A percentile compares a stretch with the other conserved stretches of the same genome.
Conservation (phyloP, 352 stramenopile genomes). For the Phytophthora rubi region DNA sequence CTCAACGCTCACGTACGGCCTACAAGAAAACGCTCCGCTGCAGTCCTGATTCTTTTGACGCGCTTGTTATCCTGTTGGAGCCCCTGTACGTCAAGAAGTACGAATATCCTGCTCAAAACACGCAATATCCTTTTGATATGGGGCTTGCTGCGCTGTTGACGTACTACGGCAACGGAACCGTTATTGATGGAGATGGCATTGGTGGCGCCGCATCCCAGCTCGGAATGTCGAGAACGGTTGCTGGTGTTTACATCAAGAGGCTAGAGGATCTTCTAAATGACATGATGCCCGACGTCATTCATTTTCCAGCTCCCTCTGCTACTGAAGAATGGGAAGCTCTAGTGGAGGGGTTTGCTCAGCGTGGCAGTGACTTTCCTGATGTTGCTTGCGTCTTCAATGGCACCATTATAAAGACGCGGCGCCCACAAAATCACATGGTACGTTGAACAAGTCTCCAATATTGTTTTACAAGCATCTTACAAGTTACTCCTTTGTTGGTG, state of each 20-base stretch:
- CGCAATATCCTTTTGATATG: neutral
- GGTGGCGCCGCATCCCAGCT: neutral
- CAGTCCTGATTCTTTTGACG: neutral
- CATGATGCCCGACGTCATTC: slow-evolving; percentile 12
- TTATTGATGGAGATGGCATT: neutral
- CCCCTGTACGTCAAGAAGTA: neutral
- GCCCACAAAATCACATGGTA: slow-evolving; percentile 7
- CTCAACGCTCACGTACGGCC: neutral
- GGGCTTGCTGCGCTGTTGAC: neutral
- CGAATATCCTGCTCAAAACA: neutral
- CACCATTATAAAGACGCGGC: slow-evolving; percentile 1
- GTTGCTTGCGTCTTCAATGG: slow-evolving; percentile 25
- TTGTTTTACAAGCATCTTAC: neutral
- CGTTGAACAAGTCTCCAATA: neutral
- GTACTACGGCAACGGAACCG: neutral
- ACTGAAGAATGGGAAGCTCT: slow-evolving; percentile 7
- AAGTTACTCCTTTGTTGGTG: too few species aligned
- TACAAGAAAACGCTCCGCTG: neutral
- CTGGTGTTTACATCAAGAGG: slow-evolving; percentile 6
- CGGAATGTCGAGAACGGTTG: neutral
- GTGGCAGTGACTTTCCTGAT: slow-evolving; percentile 15
- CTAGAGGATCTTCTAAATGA: slow-evolving; percentile 9
- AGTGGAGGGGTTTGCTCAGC: slow-evolving; percentile 1
- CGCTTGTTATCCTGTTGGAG: neutral
- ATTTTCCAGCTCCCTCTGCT: slow-evolving; percentile 3